Conservation (phyloP, 1,139 yeast species). For the Sugiyamaella castrensis region DNA sequence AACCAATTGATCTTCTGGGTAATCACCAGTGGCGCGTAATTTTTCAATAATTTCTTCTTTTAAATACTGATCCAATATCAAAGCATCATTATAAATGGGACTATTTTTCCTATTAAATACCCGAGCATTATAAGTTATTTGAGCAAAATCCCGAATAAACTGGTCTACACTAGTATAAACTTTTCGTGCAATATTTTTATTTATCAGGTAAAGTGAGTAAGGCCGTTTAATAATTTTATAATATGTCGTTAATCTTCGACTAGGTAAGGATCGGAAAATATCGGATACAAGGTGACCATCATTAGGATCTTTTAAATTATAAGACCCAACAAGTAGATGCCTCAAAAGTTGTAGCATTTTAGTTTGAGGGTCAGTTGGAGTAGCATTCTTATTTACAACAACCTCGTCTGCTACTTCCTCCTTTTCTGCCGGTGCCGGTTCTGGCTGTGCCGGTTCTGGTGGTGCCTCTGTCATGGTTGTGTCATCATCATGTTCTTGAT, state of each 20-base stretch:
- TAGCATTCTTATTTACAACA: neutral
- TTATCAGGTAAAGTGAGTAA: conserved; percentile 46
- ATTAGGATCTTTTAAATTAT: conserved; percentile 32
- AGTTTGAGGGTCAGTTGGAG: too few species aligned
- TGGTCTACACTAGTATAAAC: conserved; percentile 61
- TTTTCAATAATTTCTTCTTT: conserved; percentile 51
- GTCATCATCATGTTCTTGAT: neutral
- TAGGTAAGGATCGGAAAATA: conserved; percentile 48
- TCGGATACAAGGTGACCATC: conserved; percentile 35
- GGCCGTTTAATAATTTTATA: conserved; percentile 49
- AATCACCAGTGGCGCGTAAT: conserved; percentile 44
- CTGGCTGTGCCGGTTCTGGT: neutral
- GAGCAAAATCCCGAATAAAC: conserved; percentile 73
- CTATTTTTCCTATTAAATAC: conserved; percentile 73
- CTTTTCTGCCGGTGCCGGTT: neutral
- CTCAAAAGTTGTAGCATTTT: neutral
- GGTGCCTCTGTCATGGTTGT: neutral
- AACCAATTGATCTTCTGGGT: conserved; percentile 42
- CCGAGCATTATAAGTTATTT: conserved; percentile 87
- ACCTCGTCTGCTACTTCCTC: neutral
- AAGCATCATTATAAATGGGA: conserved; percentile 67
- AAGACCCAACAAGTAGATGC: conserved; percentile 34
- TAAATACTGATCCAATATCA: conserved; percentile 61
- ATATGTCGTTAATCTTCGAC: conserved; percentile 44
- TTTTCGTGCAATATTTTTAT: conserved; percentile 47